These are phyloP conservation scores for Lactarius deliciosus DNA, from an alignment of 768 basidiomycete species.

Conservation along the genomic window DNA sequence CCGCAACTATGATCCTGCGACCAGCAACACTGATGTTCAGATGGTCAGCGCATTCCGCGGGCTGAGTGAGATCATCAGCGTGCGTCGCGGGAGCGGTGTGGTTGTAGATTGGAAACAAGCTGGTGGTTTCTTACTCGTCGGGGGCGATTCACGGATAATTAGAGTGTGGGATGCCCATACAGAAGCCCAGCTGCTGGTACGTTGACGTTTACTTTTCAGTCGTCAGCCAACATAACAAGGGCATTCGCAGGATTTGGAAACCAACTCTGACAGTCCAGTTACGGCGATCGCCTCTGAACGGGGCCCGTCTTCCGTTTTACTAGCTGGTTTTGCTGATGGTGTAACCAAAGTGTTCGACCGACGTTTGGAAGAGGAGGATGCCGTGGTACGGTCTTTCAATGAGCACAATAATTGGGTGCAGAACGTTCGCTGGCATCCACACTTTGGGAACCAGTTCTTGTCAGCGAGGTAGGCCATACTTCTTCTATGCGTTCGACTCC, in stretches of 20 bases:
- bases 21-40: conserved; percentile 72
- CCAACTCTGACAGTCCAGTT: conserved; percentile 86
- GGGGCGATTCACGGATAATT: conserved; percentile 87
- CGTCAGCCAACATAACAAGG: neutral
- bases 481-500: neutral
- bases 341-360: conserved; percentile 88
- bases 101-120: conserved; percentile 93
- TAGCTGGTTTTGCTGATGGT: conserved; percentile 93
- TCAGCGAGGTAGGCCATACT: conserved; percentile 72
- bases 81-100: conserved; percentile 78
- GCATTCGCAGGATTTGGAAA: conserved; percentile 71
- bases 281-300: conserved; percentile 82
- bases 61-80: conserved; percentile 70
- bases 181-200: conserved; percentile 72
- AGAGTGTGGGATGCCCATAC: conserved; percentile 95
- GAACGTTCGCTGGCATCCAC: conserved; percentile 83
- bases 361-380: conserved; percentile 78
- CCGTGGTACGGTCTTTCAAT: conserved; percentile 74
- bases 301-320: conserved; percentile 73
- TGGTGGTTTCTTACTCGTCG: conserved; percentile 80
- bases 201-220: conserved; percentile 31
- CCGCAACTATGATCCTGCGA: conserved; percentile 81
- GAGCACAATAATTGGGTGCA: conserved; percentile 87
- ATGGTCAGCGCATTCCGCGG: conserved; percentile 95
- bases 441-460: conserved; percentile 64